Conservation (phyloP, 345 rosid species). For the Triadica sebifera region DNA sequence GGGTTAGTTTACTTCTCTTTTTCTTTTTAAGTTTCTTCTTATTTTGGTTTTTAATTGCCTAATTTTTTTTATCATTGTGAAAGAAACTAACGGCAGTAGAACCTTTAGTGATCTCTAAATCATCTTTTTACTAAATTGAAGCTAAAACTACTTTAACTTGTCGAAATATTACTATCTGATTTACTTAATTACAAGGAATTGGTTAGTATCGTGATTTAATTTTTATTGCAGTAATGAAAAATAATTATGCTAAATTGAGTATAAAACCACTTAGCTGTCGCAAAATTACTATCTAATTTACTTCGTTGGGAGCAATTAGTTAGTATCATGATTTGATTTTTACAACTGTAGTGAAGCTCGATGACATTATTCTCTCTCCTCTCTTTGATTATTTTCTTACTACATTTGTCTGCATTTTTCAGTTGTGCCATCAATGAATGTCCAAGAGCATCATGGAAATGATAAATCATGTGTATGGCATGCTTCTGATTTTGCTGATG, state of each 20-base stretch:
- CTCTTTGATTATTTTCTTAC: neutral
- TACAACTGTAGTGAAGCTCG: neutral
- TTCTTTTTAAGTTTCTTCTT: neutral
- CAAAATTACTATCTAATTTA: too few species aligned
- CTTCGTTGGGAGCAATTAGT: too few species aligned
- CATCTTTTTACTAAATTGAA: neutral
- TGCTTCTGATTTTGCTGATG: constrained; percentile 70
- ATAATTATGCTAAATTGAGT: too few species aligned
- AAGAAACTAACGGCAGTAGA: neutral
- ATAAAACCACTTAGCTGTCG: too few species aligned
- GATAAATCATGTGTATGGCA: constrained; percentile 81
- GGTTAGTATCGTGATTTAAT: neutral
- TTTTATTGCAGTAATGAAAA: too few species aligned
- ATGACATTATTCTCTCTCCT: too few species aligned
- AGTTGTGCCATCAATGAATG: constrained; percentile 50
- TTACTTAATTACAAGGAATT: neutral
- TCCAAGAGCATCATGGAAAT: constrained; percentile 70
- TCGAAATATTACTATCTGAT: neutral
- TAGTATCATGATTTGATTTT: neutral
- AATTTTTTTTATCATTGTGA: neutral
- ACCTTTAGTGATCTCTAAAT: neutral
- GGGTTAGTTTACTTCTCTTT: constrained; percentile 30
- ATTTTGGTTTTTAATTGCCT: neutral
- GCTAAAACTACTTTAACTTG: neutral
- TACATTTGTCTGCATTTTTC: constrained; percentile 4